Percentiles rank a stretch among this genome's conserved stretches.
phyloP scores from a whole-genome alignment of 2,329 filamentous ascomycete genomes.

The Trichophyton benhamiae region DNA sequence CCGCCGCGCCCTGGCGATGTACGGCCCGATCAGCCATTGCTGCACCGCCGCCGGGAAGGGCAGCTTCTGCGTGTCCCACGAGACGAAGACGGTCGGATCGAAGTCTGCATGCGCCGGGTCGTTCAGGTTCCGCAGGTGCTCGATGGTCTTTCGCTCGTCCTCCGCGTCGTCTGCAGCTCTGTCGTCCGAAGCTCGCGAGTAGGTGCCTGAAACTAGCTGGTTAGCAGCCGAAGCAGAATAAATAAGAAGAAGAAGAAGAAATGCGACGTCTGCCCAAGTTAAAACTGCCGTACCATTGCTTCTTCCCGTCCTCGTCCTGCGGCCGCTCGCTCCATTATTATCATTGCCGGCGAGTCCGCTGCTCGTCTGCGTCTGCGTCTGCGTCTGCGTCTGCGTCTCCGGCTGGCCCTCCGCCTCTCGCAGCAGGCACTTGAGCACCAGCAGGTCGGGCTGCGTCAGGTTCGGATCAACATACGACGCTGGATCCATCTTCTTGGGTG shows the following conservation, averaged over 20 bases:
- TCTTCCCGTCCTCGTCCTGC: neutral
- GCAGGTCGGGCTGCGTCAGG: slow-evolving; percentile 7
- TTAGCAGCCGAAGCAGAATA: neutral
- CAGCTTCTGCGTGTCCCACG: slow-evolving; percentile 40
- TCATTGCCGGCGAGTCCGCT: neutral
- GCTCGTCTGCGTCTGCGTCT: neutral
- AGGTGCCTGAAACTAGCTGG: neutral
- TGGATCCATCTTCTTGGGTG: neutral
- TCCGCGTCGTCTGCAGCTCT: neutral
- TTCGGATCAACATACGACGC: slow-evolving; percentile 7
- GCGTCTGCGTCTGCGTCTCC: neutral
- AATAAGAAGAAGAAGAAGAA: neutral
- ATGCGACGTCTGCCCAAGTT: neutral
- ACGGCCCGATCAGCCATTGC: slow-evolving; percentile 46
- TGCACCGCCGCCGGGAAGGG: slow-evolving; percentile 30
- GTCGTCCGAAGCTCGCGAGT: neutral
- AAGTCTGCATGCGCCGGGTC: slow-evolving; percentile 38
- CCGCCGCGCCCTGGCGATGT: slow-evolving; percentile 43
- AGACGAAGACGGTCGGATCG: slow-evolving; percentile 44
- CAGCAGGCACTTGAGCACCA: slow-evolving; percentile 8
- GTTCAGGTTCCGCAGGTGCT: slow-evolving; percentile 39
- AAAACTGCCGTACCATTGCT: neutral
- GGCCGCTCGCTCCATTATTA: neutral
- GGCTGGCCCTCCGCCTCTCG: neutral
- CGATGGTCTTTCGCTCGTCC: slow-evolving; percentile 25